Conservation (phyloP, 1,139 yeast genomes). For the Debaryomyces robertsiae region DNA sequence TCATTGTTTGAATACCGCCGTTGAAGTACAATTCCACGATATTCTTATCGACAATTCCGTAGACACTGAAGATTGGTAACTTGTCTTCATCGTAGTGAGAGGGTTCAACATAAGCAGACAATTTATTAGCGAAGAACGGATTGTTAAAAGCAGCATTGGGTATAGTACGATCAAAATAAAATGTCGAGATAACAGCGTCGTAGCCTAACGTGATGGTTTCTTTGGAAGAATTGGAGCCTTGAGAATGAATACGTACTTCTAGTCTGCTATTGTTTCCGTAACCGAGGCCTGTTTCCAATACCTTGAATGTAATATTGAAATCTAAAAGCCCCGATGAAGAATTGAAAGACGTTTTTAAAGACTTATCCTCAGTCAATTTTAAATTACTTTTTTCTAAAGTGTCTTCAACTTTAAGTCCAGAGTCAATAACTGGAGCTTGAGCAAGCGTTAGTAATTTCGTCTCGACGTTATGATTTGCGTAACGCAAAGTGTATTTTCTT, state of each 20-base stretch:
- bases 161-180: conserved; percentile 18
- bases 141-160: conserved; percentile 12
- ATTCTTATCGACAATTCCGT: conserved; percentile 28
- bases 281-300: not conserved
- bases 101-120: conserved; percentile 17
- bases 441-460: conserved; percentile 19
- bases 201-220: conserved; percentile 17
- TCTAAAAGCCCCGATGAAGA: conserved; percentile 16
- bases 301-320: conserved; percentile 16
- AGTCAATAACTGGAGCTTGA: conserved; percentile 20
- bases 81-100: conserved; percentile 11
- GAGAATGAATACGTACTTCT: conserved; percentile 15
- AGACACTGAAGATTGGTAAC: conserved; percentile 17
- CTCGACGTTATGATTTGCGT: conserved; percentile 17
- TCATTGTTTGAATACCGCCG: conserved; percentile 21
- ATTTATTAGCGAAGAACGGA: conserved; percentile 19
- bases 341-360: conserved; percentile 9
- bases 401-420: not conserved
- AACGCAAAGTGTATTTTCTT: conserved; percentile 27
- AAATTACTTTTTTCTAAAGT: conserved; percentile 4
- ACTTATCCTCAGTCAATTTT: conserved; percentile 1
- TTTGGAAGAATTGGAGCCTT: conserved; percentile 4
- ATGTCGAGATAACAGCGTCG: conserved; percentile 15
- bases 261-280: conserved; percentile 9
- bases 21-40: conserved; percentile 29